Evolutionary conservation across 352 stramenopile genomes (phyloP), one percentile per base, ranked within the genome.

Genomic region (Albugo candida): DNA sequence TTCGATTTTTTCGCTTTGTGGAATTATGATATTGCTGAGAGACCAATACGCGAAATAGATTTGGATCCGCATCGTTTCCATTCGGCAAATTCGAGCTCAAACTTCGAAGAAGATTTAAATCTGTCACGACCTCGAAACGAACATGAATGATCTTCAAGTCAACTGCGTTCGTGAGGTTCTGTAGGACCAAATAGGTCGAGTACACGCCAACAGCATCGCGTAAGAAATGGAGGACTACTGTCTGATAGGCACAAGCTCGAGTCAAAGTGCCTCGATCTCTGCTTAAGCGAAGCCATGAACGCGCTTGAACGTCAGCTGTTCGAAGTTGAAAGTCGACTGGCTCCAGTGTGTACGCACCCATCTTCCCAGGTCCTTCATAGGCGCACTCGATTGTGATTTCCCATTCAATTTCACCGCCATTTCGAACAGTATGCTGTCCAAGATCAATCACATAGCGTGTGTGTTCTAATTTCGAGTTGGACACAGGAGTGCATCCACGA

Each of bases 141-240:
- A 89, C 70, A 52, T 87, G 72, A 27, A 92, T 89, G 16, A 92
- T 66, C 55, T 92, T 92, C 38, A 92, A 48, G 54, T 92, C 79
- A 14, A 65, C 70, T 2, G 79, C 75, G 37, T 89, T 92, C 5
- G 57, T 63, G 44, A 83, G 27, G 52, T 92, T 92, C 52, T 92
- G 74, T 5, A 92, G 56, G 35, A 92, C 75, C 51, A 92, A 58
- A 44, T 86, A 92, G 5, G 72, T 89, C 31, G 74, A 86, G 44
- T 84, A 92, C 17, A 89, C 68, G 17, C 79, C 79, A 35, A 92
- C 70, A 11, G 73, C 63, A 40, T 84, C 76, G 8, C 79, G 68
- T 17, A 83, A 47, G 48, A 92, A 89, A 48, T 82, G 81, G 13
- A 92, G 61, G 34, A 89, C 75, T 18, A 89, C 63, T 17, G 71